Conservation (phyloP, 2,329 filamentous ascomycete genomes). For the Paradendryphiella salina region DNA sequence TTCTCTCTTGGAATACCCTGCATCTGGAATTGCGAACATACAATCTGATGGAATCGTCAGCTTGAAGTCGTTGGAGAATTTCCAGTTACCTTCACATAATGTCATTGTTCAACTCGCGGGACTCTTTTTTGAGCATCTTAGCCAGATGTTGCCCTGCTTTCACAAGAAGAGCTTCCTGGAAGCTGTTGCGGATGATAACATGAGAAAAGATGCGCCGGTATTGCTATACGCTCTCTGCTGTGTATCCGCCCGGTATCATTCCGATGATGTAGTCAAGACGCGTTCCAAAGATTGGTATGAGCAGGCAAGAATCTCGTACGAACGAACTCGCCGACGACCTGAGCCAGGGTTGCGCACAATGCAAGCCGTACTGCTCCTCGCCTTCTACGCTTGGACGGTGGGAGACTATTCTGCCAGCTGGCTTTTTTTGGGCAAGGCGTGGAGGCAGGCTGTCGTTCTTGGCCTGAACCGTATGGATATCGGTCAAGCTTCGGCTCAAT, state of each 20-base stretch:
- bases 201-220: conserved; percentile 26
- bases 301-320: conserved; percentile 36
- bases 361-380: conserved; percentile 32
- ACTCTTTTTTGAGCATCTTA: conserved; percentile 33
- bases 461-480: conserved; percentile 38
- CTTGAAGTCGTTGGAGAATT: conserved; percentile 8
- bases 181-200: conserved; percentile 15
- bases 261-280: conserved; percentile 22
- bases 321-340: conserved; percentile 26
- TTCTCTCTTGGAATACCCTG: not conserved
- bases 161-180: conserved; percentile 28
- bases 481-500: not conserved
- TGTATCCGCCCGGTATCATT: conserved; percentile 30
- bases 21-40: not conserved
- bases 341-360: conserved; percentile 28
- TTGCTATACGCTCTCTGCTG: conserved; percentile 36
- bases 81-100: conserved; percentile 21
- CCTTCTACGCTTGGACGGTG: conserved; percentile 27
- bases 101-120: conserved; percentile 26
- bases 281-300: conserved; percentile 34
- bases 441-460: conserved; percentile 37
- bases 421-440: conserved; percentile 39
- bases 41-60: not conserved
- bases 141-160: conserved; percentile 34
- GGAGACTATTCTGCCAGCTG: conserved; percentile 39